Evolutionary conservation across 208 protist genomes (phyloP), one percentile per base, ranked within the genome.

Genomic region (Trypanosoma grayi): DNA sequence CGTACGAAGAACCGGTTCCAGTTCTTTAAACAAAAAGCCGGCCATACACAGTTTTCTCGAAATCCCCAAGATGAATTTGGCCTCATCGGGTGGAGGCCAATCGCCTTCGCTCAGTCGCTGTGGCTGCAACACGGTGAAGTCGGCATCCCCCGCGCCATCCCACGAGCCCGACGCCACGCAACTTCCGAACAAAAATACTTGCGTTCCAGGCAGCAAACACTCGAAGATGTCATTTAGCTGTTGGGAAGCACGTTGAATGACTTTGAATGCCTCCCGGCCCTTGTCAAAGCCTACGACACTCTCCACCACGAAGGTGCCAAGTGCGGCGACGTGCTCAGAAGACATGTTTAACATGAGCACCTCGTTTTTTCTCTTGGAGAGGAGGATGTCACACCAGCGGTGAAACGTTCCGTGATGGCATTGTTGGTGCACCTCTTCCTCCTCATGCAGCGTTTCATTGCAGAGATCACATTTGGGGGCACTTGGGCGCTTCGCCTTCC

Each of bases 171-270:
- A 79, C 8, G 85, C 72, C 9, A 92, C 83, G 41, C 78, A 81
- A 40, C 83, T 88, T 59, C 88, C 88, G 46, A 94, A 94, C 20
- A 78, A 56, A 68, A 81, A 94, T 16, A 89, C 74, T 9, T 24
- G 0, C 13, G 61, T 20, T 1, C 30, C 43, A 1, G 48, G 25
- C 9, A 77, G 20, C 14, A 82, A 57, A 20, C 34, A 37, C 0
- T 11, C 2, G 4, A 60, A 36, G 34, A 66, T 55, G 30, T 33
- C 5, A 34, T 77, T 43, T 10, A 93, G 43, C 70, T 93, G 86
- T 27, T 53, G 22, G 11, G 52, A 45, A 0, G 82, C 80, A 18
- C 65, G 70, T 48, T 69, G 64, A 46, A 90, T 75, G 8, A 86
- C 59, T 7, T 41, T 18, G 58, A 90, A 93, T n/a, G 79, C 64